Conservation (phyloP, 2,329 filamentous ascomycete genomes). For the Pseudocercospora eumusae region DNA sequence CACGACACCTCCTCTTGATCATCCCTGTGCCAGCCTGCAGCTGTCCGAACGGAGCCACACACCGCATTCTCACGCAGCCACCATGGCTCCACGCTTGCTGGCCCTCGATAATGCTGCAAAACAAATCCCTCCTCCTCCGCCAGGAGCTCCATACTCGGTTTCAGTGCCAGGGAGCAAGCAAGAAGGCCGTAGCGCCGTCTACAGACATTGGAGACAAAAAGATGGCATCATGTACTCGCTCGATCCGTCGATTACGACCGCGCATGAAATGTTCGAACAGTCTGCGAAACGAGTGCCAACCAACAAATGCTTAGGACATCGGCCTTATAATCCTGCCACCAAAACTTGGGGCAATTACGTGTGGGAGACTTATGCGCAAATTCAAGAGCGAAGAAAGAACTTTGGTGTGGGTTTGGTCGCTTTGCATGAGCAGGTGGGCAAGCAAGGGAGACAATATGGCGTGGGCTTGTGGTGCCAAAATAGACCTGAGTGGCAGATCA, state of each 20-base stretch:
- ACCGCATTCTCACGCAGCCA: conserved; percentile 2
- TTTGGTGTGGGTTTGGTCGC: conserved; percentile 84
- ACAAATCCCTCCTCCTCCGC: conserved; percentile 64
- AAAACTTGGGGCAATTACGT: conserved; percentile 75
- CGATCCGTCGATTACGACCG: conserved; percentile 58
- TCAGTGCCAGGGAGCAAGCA: conserved; percentile 72
- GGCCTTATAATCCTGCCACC: conserved; percentile 73
- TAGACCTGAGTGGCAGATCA: conserved; percentile 84
- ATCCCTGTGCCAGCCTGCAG: conserved; percentile 12
- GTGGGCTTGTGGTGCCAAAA: conserved; percentile 87
- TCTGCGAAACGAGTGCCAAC: conserved; percentile 62
- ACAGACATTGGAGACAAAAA: conserved; percentile 77
- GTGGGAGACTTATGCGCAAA: conserved; percentile 80
- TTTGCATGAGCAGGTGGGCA: conserved; percentile 71
- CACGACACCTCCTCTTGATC: background rate
- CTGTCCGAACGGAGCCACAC: conserved; percentile 8
- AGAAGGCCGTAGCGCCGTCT: conserved; percentile 72
- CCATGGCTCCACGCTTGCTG: conserved; percentile 23
- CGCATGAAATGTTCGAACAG: conserved; percentile 42
- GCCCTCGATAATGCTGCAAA: conserved; percentile 45
- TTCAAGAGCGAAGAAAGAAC: conserved; percentile 77
- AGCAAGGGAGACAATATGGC: conserved; percentile 67
- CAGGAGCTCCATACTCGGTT: conserved; percentile 76
- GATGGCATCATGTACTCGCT: conserved; percentile 72
- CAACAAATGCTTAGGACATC: conserved; percentile 73